Base-by-base conservation (phyloP, 1,139 yeast genomes). In the Candida frijolesensis region DNA sequence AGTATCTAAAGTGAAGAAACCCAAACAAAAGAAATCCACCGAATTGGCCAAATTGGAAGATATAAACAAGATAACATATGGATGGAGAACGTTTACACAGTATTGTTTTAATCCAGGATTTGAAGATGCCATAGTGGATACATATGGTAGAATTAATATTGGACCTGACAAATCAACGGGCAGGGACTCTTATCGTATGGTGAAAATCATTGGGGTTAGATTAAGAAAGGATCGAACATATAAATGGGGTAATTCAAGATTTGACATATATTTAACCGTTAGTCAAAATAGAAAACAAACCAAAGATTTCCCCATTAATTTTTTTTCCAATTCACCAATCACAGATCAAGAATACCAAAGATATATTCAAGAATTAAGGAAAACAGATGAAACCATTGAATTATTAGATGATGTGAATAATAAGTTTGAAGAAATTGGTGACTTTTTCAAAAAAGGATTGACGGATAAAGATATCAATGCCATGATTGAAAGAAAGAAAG, bases 81-180 rank as follows among this genome's bases (percentile, higher is more conserved):
- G 97, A 11, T 84, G 97, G 63, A 76, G 88, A 8, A 79, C 85
- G 58, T 80, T 91, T 50, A 80, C 85, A 49, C 86, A 87, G 63
- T 89, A 78, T 64, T 84, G 94, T 64, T 91, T 86, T 66, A 86
- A 91, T 67, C 91, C 94, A 8, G 91, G 84, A 29, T 92, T 94
- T 66, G 84, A 80, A 49, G 84, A 82, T 19, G 78, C 81, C 0
- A 80, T 89, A 12, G 74, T 80, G 37, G 96, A 90, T 25, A 83
- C 96, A 43, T 90, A 78, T 66, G 96, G 94, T 33, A 82, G 92
- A 57, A 84, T 94, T 49, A 89, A 90, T 63, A 80, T 92, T 53
- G 97, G 96, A 4, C 63, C 74, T 41, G 88, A 87, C 60, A 79
- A 78, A 49, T 78, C 83, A 46, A 82, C 84, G 7, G 82, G 86